A percentile compares a stretch with the other conserved stretches of the same genome.
phyloP scores from a whole-genome alignment of 225 moss, liverwort and hornwort species.

The Takakia lepidozioides region DNA sequence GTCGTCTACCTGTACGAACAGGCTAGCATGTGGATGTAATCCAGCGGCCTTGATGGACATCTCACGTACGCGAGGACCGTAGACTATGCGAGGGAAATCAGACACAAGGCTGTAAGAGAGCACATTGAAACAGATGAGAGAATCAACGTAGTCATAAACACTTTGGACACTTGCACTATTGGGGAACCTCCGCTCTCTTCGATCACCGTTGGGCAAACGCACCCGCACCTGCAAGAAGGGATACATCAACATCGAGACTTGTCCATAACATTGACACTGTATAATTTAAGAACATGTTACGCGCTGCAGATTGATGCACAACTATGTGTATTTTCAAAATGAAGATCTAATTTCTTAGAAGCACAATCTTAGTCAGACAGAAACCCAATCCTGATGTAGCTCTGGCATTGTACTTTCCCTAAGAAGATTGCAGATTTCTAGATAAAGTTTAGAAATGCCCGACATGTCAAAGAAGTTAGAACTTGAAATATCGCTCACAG shows the following conservation, averaged over 20 bases:
- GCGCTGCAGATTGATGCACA: no score
- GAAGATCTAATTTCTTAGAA: background rate
- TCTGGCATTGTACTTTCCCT: no score
- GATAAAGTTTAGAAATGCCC: no score
- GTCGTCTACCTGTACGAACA: constrained; percentile 69
- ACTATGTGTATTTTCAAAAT: background rate
- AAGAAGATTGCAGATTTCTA: no score
- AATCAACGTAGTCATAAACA: constrained; percentile 76
- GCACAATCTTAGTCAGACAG: background rate
- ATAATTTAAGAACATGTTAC: no score
- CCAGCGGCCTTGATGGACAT: constrained; percentile 54
- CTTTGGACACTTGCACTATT: constrained; percentile 39
- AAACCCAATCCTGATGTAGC: background rate
- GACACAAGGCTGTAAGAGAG: constrained; percentile 64
- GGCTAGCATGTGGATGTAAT: constrained; percentile 53
- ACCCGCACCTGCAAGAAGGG: constrained; percentile 40
- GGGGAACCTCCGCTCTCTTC: constrained; percentile 54
- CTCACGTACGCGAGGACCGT: constrained; percentile 30
- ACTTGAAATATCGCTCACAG: no score
- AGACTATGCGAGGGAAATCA: constrained; percentile 62
- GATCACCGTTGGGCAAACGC: constrained; percentile 72
- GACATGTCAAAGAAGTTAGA: no score
- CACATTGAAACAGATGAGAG: constrained; percentile 54
- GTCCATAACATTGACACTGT: no score
- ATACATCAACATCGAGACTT: background rate